These are phyloP conservation scores for Coemansia sp. DNA, from an alignment of 192 early-diverging fungal genomes.

Conservation along the genomic window DNA sequence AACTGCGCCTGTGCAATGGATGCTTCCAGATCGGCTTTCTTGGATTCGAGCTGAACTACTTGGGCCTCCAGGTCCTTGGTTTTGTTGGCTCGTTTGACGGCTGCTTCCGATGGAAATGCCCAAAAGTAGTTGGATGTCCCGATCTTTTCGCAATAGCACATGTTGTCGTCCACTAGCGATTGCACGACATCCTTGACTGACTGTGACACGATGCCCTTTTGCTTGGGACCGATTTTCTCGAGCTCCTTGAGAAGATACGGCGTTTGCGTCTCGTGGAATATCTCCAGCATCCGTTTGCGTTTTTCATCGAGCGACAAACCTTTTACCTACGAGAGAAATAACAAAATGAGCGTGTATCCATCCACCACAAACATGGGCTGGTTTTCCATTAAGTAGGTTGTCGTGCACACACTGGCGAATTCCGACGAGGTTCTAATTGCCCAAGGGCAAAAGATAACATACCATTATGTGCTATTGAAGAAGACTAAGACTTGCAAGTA, in stretches of 20 bases:
- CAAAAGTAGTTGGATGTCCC: slow-evolving; percentile 90
- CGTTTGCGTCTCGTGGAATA: slow-evolving; percentile 63
- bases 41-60: slow-evolving; percentile 47
- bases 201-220: slow-evolving; percentile 79
- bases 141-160: slow-evolving; percentile 82
- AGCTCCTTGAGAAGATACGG: slow-evolving; percentile 82
- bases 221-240: slow-evolving; percentile 77
- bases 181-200: slow-evolving; percentile 84
- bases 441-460: not conserved
- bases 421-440: not conserved
- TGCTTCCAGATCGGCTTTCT: slow-evolving; percentile 48
- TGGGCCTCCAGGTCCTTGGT: slow-evolving; percentile 56
- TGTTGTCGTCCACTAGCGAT: slow-evolving; percentile 75
- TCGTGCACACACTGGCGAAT: not conserved
- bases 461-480: not conserved
- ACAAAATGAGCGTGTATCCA: not conserved
- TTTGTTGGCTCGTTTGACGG: slow-evolving; percentile 52
- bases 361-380: not conserved
- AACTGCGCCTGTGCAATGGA: slow-evolving; percentile 54
- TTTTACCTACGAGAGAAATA: slow-evolving; percentile 27
- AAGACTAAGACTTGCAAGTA: too few species aligned
- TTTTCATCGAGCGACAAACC: slow-evolving; percentile 55
- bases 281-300: slow-evolving; percentile 58
- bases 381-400: not conserved
- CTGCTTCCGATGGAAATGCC: slow-evolving; percentile 80